phyloP scores from a whole-genome alignment of 2,329 filamentous ascomycete species.

The Madurella fahalii region DNA sequence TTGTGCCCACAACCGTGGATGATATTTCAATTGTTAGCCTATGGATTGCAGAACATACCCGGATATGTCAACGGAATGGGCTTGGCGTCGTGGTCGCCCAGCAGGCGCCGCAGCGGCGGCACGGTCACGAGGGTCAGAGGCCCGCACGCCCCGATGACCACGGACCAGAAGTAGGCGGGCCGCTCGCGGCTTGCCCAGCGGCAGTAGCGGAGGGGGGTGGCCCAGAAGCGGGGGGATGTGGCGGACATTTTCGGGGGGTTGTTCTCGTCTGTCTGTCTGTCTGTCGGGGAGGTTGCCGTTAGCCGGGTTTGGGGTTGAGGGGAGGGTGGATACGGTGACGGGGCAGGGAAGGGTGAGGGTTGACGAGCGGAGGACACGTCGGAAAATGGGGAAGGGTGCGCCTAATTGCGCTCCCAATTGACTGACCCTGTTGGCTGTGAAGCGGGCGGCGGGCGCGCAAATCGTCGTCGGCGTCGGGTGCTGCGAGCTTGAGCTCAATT shows the following conservation, averaged over 20 bases:
- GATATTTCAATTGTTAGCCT: not conserved
- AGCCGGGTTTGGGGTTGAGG: not conserved
- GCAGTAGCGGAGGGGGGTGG: constrained; percentile 75
- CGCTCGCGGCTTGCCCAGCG: constrained; percentile 85
- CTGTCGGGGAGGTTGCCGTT: not conserved
- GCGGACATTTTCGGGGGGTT: constrained; percentile 51
- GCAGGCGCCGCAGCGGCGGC: constrained; percentile 65
- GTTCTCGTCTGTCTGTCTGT: constrained; percentile 21
- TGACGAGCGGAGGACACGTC: not conserved
- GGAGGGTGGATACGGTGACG: not conserved
- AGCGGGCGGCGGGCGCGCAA: not conserved
- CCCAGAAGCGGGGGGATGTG: constrained; percentile 73
- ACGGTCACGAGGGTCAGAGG: constrained; percentile 67
- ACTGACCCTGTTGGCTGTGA: not conserved
- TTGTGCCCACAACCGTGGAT: no score
- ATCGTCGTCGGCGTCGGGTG: not conserved
- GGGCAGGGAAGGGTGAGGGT: not conserved
- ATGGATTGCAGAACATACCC: constrained; percentile 55
- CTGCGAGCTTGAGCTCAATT: constrained; percentile 4
- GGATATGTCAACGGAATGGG: constrained; percentile 88
- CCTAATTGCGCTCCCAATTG: constrained; percentile 6
- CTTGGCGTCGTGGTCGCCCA: constrained; percentile 70
- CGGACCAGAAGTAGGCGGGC: constrained; percentile 87
- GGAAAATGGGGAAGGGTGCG: not conserved
- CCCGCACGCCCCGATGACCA: constrained; percentile 67